Evolutionary conservation across 2,329 filamentous ascomycete species (phyloP).

Genomic region (Aspergillus ochraceoroseus): DNA sequence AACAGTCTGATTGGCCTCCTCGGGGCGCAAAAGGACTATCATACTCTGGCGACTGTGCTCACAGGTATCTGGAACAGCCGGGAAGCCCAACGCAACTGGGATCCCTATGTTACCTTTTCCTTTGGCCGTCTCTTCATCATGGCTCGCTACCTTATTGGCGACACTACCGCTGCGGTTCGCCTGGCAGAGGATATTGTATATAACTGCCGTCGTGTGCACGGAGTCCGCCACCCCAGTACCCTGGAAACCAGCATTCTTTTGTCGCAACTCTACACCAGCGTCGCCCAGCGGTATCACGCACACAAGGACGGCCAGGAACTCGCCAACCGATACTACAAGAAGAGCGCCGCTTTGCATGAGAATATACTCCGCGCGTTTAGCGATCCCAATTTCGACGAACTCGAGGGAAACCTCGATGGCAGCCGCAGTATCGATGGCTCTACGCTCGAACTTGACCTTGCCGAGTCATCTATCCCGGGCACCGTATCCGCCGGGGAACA

Average conservation of each 20-base stretch:
- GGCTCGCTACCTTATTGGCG: conserved; percentile 47
- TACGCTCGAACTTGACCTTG: conserved; percentile 6
- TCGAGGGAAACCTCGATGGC: conserved; percentile 15
- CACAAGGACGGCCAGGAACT: conserved; percentile 32
- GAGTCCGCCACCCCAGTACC: conserved; percentile 45
- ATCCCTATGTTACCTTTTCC: conserved; percentile 43
- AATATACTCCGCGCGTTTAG: conserved; percentile 35
- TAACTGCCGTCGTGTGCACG: conserved; percentile 52
- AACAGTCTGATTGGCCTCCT: conserved; percentile 43
- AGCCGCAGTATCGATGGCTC: conserved; percentile 16
- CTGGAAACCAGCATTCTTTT: conserved; percentile 48
- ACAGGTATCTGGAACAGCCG: conserved; percentile 44
- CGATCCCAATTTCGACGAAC: conserved; percentile 30
- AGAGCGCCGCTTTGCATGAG: conserved; percentile 37
- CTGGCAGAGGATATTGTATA: conserved; percentile 53
- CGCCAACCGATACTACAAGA: conserved; percentile 40
- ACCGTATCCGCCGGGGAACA: conserved; percentile 21
- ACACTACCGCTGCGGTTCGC: conserved; percentile 43
- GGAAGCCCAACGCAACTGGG: conserved; percentile 43
- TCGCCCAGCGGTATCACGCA: conserved; percentile 34
- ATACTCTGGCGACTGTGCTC: conserved; percentile 42
- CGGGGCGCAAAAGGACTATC: conserved; percentile 45
- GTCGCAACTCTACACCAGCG: conserved; percentile 47
- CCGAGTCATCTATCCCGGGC: background rate
- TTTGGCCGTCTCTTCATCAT: conserved; percentile 50